Conservation (phyloP, 2,329 filamentous ascomycete genomes). For the Ophiostoma montium region DNA sequence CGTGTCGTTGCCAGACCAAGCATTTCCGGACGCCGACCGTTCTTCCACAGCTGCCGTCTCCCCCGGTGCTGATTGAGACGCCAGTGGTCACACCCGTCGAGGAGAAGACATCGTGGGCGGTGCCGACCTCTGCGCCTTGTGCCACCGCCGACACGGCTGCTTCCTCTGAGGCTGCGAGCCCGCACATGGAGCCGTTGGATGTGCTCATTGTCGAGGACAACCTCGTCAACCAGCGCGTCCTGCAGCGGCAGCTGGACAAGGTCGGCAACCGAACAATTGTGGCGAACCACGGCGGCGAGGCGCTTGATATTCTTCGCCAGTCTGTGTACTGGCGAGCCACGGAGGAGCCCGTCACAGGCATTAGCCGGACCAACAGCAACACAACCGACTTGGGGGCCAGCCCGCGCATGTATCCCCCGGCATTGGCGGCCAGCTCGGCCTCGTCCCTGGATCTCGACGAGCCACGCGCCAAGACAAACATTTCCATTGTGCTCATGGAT, state of each 20-base stretch:
- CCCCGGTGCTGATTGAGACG: constrained; percentile 2
- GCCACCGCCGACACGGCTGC: background rate
- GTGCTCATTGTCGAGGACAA: constrained; percentile 57
- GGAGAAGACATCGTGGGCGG: no score
- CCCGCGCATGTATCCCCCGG: background rate
- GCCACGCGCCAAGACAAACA: constrained; percentile 25
- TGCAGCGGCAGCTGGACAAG: constrained; percentile 46
- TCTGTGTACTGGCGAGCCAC: constrained; percentile 37
- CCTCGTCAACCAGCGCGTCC: constrained; percentile 50
- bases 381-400: background rate
- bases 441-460: background rate
- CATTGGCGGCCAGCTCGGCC: background rate
- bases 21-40: background rate
- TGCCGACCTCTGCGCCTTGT: background rate
- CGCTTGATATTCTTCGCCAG: constrained; percentile 40
- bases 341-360: background rate
- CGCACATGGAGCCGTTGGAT: constrained; percentile 31
- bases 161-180: constrained; percentile 4
- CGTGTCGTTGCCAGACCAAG: background rate
- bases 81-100: background rate
- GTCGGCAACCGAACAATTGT: constrained; percentile 46
- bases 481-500: constrained; percentile 65
- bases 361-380: background rate
- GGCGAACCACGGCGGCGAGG: constrained; percentile 51
- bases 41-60: background rate